Base-by-base conservation (phyloP, 805 yeast genomes). In the Blastobotrys peoriensis region DNA sequence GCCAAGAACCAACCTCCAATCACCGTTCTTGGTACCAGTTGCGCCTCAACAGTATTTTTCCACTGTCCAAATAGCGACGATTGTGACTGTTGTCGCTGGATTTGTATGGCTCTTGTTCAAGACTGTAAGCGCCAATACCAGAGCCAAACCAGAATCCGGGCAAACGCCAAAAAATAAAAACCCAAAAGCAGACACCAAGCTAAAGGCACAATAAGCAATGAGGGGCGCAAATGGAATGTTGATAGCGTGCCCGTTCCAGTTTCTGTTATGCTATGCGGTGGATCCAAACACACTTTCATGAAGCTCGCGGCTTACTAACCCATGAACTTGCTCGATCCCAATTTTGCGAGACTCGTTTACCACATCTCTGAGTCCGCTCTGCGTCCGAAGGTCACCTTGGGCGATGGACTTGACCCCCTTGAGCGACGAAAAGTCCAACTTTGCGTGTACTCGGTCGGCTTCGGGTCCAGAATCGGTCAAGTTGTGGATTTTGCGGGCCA, bases 1-100 rank as follows among this genome's bases (percentile, higher is more conserved):
- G 33, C 35, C 49, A 22, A 44, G 51, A 5, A 43, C 66, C 3
- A 28, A 39, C 35, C 28, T 47, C 25, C 41, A 51, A 5, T 43
- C 66, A 2, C 28, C 43, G 3, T 65, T 64, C 45, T 45, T 56
- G 10, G 68, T 76, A 25, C 82, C 83, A 3, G 67, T 63, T 3
- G 73, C 70, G 20, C 64, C 68, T 35, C 46, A 58, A 0, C 41
- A 48, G 8, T 51, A 64, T 15, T 68, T 63, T 45, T 44, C 44
- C 3, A 27, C 46, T 1, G 59, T 70, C n/a, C 70, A 69, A 52
- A 38, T 45, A 3, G 40, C 54, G 13, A 75, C 81, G 1, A 48
- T 63, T 3, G 38, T 46, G 1, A 61, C 65, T 6, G 53, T 76
- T 0, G 3, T 65, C 0, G 16, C 62, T 0, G 73, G 74, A 1